Evolutionary conservation across 192 early-diverging fungal species (phyloP), one percentile per base, ranked within the genome.

Genomic region (Rhizophagus sp.): DNA sequence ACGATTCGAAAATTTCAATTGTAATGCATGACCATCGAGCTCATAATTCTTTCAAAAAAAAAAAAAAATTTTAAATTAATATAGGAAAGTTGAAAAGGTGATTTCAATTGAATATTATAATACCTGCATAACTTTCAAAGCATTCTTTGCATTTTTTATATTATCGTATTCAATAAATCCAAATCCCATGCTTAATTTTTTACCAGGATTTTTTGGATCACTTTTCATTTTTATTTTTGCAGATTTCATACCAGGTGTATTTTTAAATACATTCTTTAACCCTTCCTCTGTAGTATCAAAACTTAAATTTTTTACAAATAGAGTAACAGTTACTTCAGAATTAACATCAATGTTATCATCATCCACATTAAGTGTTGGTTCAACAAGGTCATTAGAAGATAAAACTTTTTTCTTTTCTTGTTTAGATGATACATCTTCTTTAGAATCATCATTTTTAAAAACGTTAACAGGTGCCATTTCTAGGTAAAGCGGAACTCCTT

Each of bases 251-350:
- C 96, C 96, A n/a, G 90, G 88, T n/a, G 95, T 84, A 34, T 82
- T 89, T 7, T 84, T 81, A 80, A 98, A 99, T 6, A 93, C 87
- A 78, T 92, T 87, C 22, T 84, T 88, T 52, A 99, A 85, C 3
- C 84, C 89, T 27, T 91, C 92, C 10, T 96, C 94, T 0, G 93
- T 97, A 0, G 97, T 99, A 76, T 91, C 87, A 84, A 98, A 99
- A 85, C 88, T 95, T 62, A 99, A 88, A 76, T 99, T 99, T 88
- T 99, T 99, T 82, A 99, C 91, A 89, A 98, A 99, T 76, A 99
- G 83, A 15, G 96, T 95, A 8, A 93, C 82, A 22, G 65, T 81
- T 25, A 81, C 90, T 34, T 91, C 91, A 10, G 88, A 84, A 27
- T 57, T 34, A 33, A 79, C 12, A 63, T 87, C 87, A 71, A 88